A percentile compares a stretch with the other conserved stretches of the same genome.
phyloP scores from a whole-genome alignment of 1,139 yeast species.

The Candida pseudoviswanathii region DNA sequence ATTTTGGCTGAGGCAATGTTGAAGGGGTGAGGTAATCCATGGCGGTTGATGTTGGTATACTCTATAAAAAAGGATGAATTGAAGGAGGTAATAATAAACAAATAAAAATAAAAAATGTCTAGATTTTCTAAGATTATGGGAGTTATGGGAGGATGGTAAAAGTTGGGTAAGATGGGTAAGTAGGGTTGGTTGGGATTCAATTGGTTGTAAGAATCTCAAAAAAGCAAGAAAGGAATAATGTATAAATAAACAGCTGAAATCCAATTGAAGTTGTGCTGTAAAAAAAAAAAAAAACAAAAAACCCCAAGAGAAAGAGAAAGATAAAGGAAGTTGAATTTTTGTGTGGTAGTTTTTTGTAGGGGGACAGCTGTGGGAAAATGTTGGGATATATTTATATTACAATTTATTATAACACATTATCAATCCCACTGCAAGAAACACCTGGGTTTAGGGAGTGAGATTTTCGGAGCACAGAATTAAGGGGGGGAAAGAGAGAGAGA shows the following conservation, averaged over 20 bases:
- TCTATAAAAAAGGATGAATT: background rate
- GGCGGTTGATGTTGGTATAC: slow-evolving; percentile 4
- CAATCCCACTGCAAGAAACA: too few relatives aligned
- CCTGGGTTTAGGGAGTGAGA: background rate
- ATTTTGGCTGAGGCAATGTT: slow-evolving; percentile 44
- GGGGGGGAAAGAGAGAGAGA: too few relatives aligned
- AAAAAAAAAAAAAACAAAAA: too few relatives aligned
- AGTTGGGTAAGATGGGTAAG: background rate
- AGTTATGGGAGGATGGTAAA: background rate
- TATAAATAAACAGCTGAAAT: background rate
- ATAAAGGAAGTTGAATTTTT: background rate
- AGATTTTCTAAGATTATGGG: background rate
- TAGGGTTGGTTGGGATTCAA: background rate
- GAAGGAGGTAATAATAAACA: background rate
- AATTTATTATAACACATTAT: background rate
- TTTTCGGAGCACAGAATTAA: too few relatives aligned
- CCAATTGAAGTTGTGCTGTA: background rate
- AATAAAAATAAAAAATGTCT: background rate
- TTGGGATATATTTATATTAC: background rate
- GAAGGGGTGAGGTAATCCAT: slow-evolving; percentile 48
- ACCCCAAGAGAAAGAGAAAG: background rate
- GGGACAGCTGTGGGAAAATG: background rate
- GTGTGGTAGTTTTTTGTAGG: background rate
- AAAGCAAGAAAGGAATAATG: background rate
- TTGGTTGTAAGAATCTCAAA: background rate